These are phyloP conservation scores for Sporisorium scitamineum DNA, from an alignment of 1,284 basidiomycete species.

Conservation along the genomic window DNA sequence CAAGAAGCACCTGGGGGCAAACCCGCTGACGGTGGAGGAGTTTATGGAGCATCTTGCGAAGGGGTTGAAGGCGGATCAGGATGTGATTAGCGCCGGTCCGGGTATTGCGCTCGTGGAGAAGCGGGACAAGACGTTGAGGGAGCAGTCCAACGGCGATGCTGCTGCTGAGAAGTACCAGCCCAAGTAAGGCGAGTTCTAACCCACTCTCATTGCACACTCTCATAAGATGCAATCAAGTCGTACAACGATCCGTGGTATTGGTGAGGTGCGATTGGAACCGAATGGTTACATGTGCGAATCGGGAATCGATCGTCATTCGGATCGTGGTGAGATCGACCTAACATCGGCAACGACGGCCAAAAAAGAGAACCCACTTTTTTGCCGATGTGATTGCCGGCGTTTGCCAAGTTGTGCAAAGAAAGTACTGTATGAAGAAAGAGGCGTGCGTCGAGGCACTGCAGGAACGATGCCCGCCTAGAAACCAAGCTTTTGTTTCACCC, in stretches of 20 bases:
- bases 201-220: neutral
- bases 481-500: neutral
- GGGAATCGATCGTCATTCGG: neutral
- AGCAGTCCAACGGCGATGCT: conserved; percentile 50
- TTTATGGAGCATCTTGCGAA: conserved; percentile 59
- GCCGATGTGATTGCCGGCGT: conserved; percentile 1
- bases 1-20: conserved; percentile 62
- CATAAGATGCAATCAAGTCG: neutral
- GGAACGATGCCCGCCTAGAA: neutral
- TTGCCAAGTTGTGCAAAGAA: neutral
- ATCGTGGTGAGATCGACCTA: neutral
- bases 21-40: conserved; percentile 57
- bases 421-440: no score
- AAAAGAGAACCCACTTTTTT: neutral
- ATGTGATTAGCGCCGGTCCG: conserved; percentile 57
- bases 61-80: conserved; percentile 54
- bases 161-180: conserved; percentile 55
- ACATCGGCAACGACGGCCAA: neutral
- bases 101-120: conserved; percentile 55
- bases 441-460: neutral
- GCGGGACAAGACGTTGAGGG: conserved; percentile 58
- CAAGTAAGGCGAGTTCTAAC: conserved; percentile 33
- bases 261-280: no score
- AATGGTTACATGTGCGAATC: neutral
- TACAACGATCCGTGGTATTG: neutral